phyloP scores from a whole-genome alignment of 805 yeast species.

The Kodamaea sagamina region DNA sequence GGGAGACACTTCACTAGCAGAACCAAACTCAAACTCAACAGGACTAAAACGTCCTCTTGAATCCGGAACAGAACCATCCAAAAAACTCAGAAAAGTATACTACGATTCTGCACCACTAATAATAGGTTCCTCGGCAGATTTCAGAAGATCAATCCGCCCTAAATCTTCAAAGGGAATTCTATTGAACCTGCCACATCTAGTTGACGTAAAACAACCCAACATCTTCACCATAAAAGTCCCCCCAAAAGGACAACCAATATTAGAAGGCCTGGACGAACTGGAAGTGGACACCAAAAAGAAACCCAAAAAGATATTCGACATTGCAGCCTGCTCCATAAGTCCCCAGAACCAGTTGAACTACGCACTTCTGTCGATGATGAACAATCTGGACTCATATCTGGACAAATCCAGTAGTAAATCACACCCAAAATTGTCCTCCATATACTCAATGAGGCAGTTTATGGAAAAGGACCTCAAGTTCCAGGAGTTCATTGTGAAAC shows the following conservation, averaged over 20 bases:
- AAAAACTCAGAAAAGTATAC: not conserved
- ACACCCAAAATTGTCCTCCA: slow-evolving; percentile 43
- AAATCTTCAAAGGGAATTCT: slow-evolving; percentile 54
- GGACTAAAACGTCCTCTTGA: too few relatives aligned
- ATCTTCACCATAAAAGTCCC: slow-evolving; percentile 8
- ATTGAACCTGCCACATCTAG: slow-evolving; percentile 49
- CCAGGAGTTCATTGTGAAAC: slow-evolving; percentile 32
- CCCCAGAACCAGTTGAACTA: slow-evolving; percentile 18
- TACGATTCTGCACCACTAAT: slow-evolving; percentile 35
- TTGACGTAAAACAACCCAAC: slow-evolving; percentile 44
- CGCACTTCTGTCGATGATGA: slow-evolving; percentile 11
- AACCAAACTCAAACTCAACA: too few relatives aligned
- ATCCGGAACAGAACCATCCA: too few relatives aligned
- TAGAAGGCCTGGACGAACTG: too few relatives aligned
- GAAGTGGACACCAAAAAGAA: slow-evolving; percentile 10
- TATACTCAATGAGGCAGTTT: slow-evolving; percentile 58
- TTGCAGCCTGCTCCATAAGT: slow-evolving; percentile 11
- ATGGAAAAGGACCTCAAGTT: slow-evolving; percentile 55
- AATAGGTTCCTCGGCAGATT: slow-evolving; percentile 47
- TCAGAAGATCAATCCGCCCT: slow-evolving; percentile 46
- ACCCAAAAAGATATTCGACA: slow-evolving; percentile 10
- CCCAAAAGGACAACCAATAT: not conserved
- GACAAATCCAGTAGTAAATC: slow-evolving; percentile 19
- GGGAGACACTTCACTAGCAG: too few relatives aligned
- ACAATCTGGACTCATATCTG: slow-evolving; percentile 12